phyloP scores from a whole-genome alignment of 495 filamentous ascomycete genomes.

The Penicillium bovifimosum region DNA sequence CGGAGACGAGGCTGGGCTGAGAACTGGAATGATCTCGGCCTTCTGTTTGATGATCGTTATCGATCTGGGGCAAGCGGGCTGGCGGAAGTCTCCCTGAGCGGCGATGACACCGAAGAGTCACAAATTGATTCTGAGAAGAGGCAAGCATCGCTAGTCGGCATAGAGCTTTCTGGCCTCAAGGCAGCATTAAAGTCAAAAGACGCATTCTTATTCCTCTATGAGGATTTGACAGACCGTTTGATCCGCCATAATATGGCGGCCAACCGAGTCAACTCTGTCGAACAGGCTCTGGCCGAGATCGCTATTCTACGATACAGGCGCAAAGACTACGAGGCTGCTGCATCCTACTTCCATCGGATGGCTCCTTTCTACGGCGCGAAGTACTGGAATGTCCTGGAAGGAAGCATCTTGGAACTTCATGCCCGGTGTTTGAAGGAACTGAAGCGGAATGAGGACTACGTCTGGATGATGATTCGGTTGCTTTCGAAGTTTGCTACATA shows the following conservation, averaged over 20 bases:
- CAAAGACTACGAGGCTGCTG: constrained; percentile 64
- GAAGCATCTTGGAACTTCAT: constrained; percentile 79
- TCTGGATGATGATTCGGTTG: constrained; percentile 66
- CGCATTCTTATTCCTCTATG: constrained; percentile 55
- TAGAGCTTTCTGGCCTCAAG: constrained; percentile 29
- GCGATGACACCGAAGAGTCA: constrained; percentile 17
- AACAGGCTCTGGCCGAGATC: constrained; percentile 76
- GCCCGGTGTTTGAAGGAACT: constrained; percentile 77
- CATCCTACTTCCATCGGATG: constrained; percentile 73
- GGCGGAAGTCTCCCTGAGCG: constrained; percentile 38
- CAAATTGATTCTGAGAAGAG: constrained; percentile 31
- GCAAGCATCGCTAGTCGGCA: constrained; percentile 32
- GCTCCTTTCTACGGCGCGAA: constrained; percentile 76
- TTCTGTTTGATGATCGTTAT: constrained; percentile 45
- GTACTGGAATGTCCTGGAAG: constrained; percentile 74
- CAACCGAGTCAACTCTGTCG: constrained; percentile 66
- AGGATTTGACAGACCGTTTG: constrained; percentile 63
- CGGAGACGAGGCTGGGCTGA: constrained; percentile 68
- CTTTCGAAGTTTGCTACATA: constrained; percentile 62
- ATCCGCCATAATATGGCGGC: constrained; percentile 73
- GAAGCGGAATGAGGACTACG: constrained; percentile 70
- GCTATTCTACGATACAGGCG: constrained; percentile 74
- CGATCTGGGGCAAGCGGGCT: constrained; percentile 50
- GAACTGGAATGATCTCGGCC: constrained; percentile 62
- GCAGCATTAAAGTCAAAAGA: constrained; percentile 29